These are phyloP conservation scores for Tuber indicum DNA, from an alignment of 495 filamentous ascomycete species.

Conservation along the genomic window DNA sequence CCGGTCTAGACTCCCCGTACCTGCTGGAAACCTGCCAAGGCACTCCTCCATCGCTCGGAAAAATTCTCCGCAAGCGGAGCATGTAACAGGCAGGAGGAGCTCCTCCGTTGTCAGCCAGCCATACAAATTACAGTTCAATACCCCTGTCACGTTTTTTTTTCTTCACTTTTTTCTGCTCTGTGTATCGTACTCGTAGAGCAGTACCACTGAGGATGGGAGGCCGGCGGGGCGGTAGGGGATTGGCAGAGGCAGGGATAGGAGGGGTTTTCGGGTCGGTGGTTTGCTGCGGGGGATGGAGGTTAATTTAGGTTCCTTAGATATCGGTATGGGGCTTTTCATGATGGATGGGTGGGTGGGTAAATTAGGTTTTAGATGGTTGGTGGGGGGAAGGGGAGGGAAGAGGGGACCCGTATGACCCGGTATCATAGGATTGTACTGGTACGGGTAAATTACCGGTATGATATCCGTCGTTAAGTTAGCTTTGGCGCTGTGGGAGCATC, in stretches of 20 bases:
- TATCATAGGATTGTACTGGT: not conserved
- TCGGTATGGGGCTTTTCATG: not conserved
- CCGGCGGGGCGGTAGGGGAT: slow-evolving; percentile 3
- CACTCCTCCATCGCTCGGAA: not conserved
- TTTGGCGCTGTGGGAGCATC: not conserved
- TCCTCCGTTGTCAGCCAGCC: not conserved
- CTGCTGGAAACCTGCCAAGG: not conserved
- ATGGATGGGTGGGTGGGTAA: not conserved
- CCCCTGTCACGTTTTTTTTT: not conserved
- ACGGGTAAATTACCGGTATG: too few species aligned
- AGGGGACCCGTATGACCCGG: not conserved
- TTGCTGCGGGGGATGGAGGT: not conserved
- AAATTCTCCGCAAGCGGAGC: slow-evolving; percentile 1
- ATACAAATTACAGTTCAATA: not conserved
- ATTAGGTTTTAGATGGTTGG: too few species aligned
- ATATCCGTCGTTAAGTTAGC: not conserved
- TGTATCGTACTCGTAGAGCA: not conserved
- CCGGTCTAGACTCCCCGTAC: not conserved
- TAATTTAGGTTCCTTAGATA: not conserved
- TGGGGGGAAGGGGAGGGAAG: too few species aligned
- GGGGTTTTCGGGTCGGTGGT: not conserved
- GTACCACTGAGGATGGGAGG: not conserved
- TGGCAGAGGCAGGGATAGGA: not conserved
- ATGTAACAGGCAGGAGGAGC: not conserved
- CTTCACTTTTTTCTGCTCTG: not conserved